phyloP scores from a whole-genome alignment of 306 rosid genomes.

The Dicorynia guianensis region DNA sequence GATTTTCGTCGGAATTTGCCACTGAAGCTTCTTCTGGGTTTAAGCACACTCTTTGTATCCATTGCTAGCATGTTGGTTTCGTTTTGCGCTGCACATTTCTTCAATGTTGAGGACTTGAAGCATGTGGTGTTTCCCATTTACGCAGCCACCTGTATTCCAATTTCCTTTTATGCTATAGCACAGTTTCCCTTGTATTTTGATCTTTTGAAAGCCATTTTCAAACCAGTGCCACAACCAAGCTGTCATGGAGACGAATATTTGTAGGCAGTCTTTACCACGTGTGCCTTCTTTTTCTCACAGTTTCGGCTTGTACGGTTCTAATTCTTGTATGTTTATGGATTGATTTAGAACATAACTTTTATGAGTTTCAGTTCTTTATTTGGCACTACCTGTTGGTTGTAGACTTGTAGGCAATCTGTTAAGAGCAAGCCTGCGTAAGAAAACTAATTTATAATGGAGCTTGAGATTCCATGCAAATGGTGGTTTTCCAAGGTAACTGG shows the following conservation, averaged over 20 bases:
- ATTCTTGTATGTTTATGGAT: too few species aligned
- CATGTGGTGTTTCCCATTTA: slow-evolving; percentile 33
- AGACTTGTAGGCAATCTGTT: too few species aligned
- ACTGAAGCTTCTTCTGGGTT: slow-evolving; percentile 14
- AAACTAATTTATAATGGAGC: too few species aligned
- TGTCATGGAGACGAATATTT: not conserved
- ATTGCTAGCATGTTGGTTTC: slow-evolving; percentile 43
- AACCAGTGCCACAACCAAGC: slow-evolving; percentile 29
- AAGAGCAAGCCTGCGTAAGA: too few species aligned
- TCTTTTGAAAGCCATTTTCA: slow-evolving; percentile 41
- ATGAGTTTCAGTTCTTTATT: too few species aligned
- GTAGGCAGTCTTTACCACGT: not conserved
- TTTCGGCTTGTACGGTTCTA: too few species aligned
- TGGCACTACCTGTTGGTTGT: too few species aligned
- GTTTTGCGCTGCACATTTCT: slow-evolving; percentile 52
- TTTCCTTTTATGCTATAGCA: slow-evolving; percentile 37
- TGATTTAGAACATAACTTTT: too few species aligned
- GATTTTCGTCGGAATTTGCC: slow-evolving; percentile 5
- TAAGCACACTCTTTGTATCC: slow-evolving; percentile 19
- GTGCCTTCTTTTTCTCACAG: too few species aligned
- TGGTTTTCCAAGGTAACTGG: too few species aligned
- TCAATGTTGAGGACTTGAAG: not conserved
- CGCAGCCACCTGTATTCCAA: slow-evolving; percentile 34
- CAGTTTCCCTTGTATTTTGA: slow-evolving; percentile 52
- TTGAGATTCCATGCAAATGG: too few species aligned